Percentiles rank a stretch among this genome's conserved stretches.
phyloP scores from a whole-genome alignment of 768 basidiomycete species.

The Chiua virens region DNA sequence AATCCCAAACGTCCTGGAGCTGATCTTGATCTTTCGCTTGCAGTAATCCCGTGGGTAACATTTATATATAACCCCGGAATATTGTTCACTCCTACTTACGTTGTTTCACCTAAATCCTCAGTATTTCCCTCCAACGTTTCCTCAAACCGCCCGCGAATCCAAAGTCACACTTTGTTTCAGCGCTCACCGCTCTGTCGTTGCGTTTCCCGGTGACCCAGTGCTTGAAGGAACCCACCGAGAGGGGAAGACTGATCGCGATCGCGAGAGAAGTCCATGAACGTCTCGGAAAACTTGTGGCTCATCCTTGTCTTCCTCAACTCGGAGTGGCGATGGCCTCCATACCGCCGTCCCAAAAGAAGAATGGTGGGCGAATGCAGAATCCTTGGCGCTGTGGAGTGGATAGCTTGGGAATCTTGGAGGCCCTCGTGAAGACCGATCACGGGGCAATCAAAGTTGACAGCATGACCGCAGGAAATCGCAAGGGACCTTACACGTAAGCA shows the following conservation, averaged over 20 bases:
- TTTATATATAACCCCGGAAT: no score
- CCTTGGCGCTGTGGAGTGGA: constrained; percentile 12
- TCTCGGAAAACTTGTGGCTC: constrained; percentile 3
- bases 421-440: constrained; percentile 4
- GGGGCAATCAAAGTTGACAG: not conserved
- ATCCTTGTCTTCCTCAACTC: constrained; percentile 18
- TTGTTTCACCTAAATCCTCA: not conserved
- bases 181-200: constrained; percentile 9
- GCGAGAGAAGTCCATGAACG: constrained; percentile 12
- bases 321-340: not conserved
- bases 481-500: constrained; percentile 10
- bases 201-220: constrained; percentile 15
- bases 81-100: no score
- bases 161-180: constrained; percentile 18
- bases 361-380: not conserved
- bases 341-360: not conserved
- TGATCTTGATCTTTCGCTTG: constrained; percentile 15
- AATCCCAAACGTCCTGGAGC: constrained; percentile 13
- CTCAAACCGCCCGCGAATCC: constrained; percentile 18
- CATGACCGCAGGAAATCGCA: constrained; percentile 10
- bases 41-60: constrained; percentile 7
- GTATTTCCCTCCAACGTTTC: constrained; percentile 17
- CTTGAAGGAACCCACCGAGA: constrained; percentile 8
- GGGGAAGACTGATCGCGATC: constrained; percentile 10
- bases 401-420: constrained; percentile 15